Base-by-base conservation (phyloP, 306 rosid species). In the Medicago lupulina region DNA sequence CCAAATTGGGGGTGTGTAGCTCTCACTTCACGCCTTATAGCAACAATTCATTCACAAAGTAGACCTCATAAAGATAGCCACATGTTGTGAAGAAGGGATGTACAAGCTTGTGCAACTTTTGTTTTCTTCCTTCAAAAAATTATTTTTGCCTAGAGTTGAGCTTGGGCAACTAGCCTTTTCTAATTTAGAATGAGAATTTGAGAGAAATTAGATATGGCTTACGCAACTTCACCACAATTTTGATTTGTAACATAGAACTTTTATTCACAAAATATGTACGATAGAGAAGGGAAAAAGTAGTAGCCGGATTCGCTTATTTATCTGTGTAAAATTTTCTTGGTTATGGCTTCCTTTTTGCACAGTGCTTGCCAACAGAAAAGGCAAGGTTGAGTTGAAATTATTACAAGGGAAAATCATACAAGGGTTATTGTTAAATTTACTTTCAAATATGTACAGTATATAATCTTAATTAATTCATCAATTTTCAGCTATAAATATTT, bases 241-340 rank as follows among this genome's bases (percentile, higher is more conserved):
- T 95, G 97, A 87, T 92, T 86, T 95, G 99, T 90, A 87, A 86
- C 96, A 92, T 88, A 89, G 84, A 81, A 86, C 85, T 80, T 82
- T 67, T 81, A 73, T 87, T 88, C 85, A 76, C 83, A 80, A 85
- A 83, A 87, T 67, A 80, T 89, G 93, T 90, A 79, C 80, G 86
- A 90, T 89, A 92, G 87, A 75, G 86, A 83, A 84, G 70, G 76
- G 59, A 49, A 74, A 57, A 46, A 34, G 39, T 34, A 71, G 77
- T 71, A 63, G 83, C 78, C 67, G 87, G 86, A 86, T 83, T 88
- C 87, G 74, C 79, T 88, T 73, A 28, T 80, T 76, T 59, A 36
- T 79, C 64, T 62, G 67, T 70, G 53, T 76, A 53, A 21, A 47
- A 19, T 70, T 74, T 41, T 80, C 19, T 70, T 68, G 57, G 36